Conservation (phyloP, 2,329 filamentous ascomycete genomes). For the Beauveria brongniartii region DNA sequence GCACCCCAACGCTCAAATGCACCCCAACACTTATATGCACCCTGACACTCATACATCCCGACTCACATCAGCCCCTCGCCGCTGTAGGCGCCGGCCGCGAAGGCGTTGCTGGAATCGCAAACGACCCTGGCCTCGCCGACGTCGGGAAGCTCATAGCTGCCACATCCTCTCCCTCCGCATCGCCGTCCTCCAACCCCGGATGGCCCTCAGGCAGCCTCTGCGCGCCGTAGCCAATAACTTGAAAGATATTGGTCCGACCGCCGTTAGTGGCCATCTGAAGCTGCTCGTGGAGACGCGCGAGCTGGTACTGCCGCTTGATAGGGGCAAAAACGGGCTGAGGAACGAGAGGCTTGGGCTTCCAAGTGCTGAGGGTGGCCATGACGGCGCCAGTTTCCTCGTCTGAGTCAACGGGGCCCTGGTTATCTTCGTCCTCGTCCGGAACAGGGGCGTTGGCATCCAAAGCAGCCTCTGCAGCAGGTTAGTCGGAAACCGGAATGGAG, state of each 20-base stretch:
- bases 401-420: conserved; percentile 76
- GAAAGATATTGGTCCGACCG: conserved; percentile 58
- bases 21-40: neutral
- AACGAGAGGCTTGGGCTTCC: conserved; percentile 70
- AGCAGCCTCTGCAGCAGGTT: conserved; percentile 61
- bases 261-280: conserved; percentile 59
- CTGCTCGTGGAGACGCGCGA: conserved; percentile 56
- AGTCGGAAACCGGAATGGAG: neutral
- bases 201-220: conserved; percentile 46
- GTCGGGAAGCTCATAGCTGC: conserved; percentile 30
- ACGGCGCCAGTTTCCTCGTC: conserved; percentile 90
- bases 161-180: conserved; percentile 51
- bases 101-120: conserved; percentile 8
- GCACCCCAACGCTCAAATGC: neutral
- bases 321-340: conserved; percentile 55
- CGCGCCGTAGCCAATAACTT: conserved; percentile 47
- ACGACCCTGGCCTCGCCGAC: conserved; percentile 28
- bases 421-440: conserved; percentile 76
- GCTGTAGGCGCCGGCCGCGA: neutral
- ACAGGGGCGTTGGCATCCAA: conserved; percentile 89
- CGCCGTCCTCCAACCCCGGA: conserved; percentile 36
- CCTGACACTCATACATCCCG: neutral
- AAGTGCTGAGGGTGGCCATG: conserved; percentile 70
- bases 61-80: conserved; percentile 1
- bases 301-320: conserved; percentile 55